Evolutionary conservation across 2,329 filamentous ascomycete species (phyloP).

Genomic region (Aspergillus hortae): DNA sequence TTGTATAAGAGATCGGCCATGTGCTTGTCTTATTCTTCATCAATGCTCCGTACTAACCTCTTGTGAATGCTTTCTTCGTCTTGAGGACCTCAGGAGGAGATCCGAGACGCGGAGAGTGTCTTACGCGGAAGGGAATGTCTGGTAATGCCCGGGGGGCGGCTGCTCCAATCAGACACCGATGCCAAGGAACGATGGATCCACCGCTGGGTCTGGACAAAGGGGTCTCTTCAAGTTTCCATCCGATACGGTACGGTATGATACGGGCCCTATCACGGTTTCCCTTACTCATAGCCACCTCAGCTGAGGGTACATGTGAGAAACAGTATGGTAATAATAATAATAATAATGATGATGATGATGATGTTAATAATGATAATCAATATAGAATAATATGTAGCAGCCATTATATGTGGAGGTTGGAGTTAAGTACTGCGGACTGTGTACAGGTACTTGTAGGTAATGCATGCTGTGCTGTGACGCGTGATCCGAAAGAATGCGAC

Average conservation of each 20-base stretch:
- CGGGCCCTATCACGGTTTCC: neutral
- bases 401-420: no score
- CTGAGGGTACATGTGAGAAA: no score
- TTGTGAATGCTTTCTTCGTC: no score
- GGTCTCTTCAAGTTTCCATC: neutral
- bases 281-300: no score
- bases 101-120: neutral
- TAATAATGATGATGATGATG: no score
- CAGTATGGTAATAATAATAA: no score
- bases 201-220: constrained; percentile 19
- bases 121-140: constrained; percentile 12
- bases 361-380: no score
- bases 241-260: neutral
- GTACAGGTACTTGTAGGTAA: no score
- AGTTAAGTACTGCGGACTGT: no score
- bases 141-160: constrained; percentile 11
- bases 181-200: constrained; percentile 15
- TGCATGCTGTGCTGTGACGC: no score
- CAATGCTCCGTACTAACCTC: no score
- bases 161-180: constrained; percentile 14
- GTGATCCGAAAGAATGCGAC: neutral
- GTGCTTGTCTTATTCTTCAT: neutral
- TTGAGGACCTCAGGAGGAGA: neutral
- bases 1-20: neutral
- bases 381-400: no score